Percentiles rank a stretch among this genome's conserved stretches.
Conservation (phyloP, 2,329 filamentous ascomycete genomes). For the Celoporthe dispersa region DNA sequence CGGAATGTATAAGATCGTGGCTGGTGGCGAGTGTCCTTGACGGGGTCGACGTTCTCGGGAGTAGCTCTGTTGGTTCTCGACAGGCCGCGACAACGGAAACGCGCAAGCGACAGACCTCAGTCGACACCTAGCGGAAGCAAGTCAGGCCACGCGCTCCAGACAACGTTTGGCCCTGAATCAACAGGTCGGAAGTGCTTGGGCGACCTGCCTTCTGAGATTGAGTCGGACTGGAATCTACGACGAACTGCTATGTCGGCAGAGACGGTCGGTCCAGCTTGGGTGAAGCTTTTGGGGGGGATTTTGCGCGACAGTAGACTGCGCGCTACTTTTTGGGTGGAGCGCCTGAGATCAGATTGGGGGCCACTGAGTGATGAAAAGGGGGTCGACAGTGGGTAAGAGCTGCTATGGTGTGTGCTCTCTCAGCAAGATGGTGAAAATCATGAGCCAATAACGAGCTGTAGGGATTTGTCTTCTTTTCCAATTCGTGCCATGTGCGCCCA, state of each 20-base stretch:
- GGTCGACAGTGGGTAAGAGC: conserved; percentile 15
- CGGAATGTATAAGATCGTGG: neutral
- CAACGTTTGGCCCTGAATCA: neutral
- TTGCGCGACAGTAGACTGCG: conserved; percentile 23
- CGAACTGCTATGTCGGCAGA: neutral
- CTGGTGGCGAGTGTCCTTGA: neutral
- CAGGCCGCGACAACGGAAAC: conserved; percentile 18
- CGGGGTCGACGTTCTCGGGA: conserved; percentile 12
- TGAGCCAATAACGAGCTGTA: neutral
- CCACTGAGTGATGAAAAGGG: conserved; percentile 16
- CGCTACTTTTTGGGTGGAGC: conserved; percentile 25
- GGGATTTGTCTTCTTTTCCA: neutral
- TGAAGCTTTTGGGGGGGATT: conserved; percentile 23
- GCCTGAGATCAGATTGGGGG: conserved; percentile 9
- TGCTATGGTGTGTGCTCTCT: neutral
- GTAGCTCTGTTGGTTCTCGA: conserved; percentile 15
- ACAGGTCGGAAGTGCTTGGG: conserved; percentile 1
- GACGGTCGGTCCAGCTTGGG: neutral
- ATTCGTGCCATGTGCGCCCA: neutral
- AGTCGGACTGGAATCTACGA: conserved; percentile 2
- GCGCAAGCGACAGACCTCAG: conserved; percentile 3
- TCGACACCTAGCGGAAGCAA: conserved; percentile 18
- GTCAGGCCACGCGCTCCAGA: conserved; percentile 23
- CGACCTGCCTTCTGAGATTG: conserved; percentile 16
- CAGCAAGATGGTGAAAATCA: neutral